Conservation (phyloP, 192 early-diverging fungal species). For the Diversispora eburnea region DNA sequence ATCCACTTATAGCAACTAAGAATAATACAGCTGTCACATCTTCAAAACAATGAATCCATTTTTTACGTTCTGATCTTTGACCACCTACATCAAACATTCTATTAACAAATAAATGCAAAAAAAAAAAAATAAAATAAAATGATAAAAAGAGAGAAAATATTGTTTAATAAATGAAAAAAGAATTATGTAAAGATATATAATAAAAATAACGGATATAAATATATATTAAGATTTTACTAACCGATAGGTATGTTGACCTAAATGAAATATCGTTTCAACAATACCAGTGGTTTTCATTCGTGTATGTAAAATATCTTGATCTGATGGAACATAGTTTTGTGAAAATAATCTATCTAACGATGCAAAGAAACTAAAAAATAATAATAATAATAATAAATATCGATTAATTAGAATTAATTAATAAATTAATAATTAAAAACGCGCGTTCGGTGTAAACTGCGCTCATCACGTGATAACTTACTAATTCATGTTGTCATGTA, state of each 20-base stretch:
- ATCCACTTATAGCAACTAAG: conserved; percentile 91
- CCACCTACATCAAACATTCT: conserved; percentile 98
- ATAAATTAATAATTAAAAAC: conserved; percentile 6
- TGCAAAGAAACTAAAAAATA: conserved; percentile 78
- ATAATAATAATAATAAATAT: background rate
- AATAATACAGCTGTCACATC: conserved; percentile 95
- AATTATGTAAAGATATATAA: no score
- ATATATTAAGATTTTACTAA: background rate
- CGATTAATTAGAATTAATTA: conserved; percentile 4
- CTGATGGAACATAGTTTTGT: conserved; percentile 78
- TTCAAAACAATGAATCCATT: conserved; percentile 99
- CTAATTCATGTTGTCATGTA: conserved; percentile 96
- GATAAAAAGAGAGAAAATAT: no score
- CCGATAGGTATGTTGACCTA: conserved; percentile 82
- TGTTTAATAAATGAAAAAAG: no score
- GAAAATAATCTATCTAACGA: conserved; percentile 80
- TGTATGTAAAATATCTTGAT: conserved; percentile 95
- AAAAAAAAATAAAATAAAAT: background rate
- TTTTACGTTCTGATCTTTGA: conserved; percentile 96
- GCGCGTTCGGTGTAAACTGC: no score
- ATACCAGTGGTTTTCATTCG: conserved; percentile 97
- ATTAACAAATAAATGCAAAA: background rate
- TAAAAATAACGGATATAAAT: no score
- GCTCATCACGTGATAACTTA: conserved; percentile 32
- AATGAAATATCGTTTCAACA: conserved; percentile 88